Base-by-base conservation (phyloP, 495 filamentous ascomycete genomes). In the Penicillium parvum region DNA sequence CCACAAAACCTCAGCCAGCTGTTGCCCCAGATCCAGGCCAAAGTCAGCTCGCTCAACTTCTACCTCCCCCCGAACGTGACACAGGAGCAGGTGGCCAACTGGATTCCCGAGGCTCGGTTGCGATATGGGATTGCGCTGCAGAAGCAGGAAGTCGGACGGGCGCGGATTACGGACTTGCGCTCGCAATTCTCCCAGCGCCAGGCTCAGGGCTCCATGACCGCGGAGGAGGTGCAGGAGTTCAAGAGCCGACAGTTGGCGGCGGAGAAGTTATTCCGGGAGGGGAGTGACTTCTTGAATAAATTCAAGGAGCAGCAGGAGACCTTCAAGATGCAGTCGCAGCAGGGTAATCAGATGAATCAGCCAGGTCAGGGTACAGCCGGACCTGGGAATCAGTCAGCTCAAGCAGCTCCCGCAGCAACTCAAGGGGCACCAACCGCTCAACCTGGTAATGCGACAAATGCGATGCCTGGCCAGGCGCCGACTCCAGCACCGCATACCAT, bases 61-160 rank as follows among this genome's bases (percentile, higher is more conserved):
- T 63, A 65, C 41, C 57, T 75, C 7, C 74, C 76, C 2, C 71
- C 69, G 14, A 68, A 66, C 26, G 63, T 74, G 34, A 71, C 63
- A 35, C 57, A 55, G 10, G 65, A 75, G 45, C 65, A 73, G 37
- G 62, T 69, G n/a, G 62, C 68, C 48, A 67, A 52, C 11, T 79
- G 68, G 72, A 61, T 76, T 21, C 58, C 61, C 7, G 75, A 79
- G 51, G 71, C 72, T n/a, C 73, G 67, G 38, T 53, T 68, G 16
- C 65, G 71, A 45, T 77, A 77, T 53, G 76, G 73, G 11, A 67
- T 71, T 39, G 65, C 70, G 5, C 58, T 78, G 15, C 73, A 78
- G 52, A 77, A 71, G 43, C 69, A 73, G 35, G 75, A 79, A 38
- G 63, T 68, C 11, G 67, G 68, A n/a, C 55, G 64, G 22, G 62